Evolutionary conservation across 2,329 filamentous ascomycete genomes (phyloP), one percentile per base, ranked within the genome.

Genomic region (Emergomyces orientalis): DNA sequence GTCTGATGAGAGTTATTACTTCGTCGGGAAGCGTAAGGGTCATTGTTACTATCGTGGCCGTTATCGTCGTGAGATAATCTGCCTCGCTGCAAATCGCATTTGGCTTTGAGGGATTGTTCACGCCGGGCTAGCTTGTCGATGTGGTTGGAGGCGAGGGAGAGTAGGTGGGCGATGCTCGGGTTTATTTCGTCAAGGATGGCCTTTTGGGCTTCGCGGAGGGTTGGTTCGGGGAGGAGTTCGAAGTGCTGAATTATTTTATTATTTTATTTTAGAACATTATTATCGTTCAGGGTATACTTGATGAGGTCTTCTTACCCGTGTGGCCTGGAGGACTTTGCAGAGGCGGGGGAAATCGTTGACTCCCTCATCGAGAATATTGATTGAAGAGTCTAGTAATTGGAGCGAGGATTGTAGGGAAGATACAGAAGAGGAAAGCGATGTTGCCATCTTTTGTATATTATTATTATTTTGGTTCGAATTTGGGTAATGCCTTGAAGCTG

Each of bases 101-200:
- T 88, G 1, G 91, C 90, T 68, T 92, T 90, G 43, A 96, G 81
- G 0, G 87, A 87, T 71, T 95, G 87, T 74, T 96, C 90, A 67
- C 90, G 88, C 7, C 91, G 86, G 60, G 89, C 89, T 51, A 93
- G 86, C 63, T 90, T 89, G 69, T 92, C 90, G 47, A 95, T 83
- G 71, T 96, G 88, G 66, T 87, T 86, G 67, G 91, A 87, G n/a
- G 91, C 90, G 67, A 91, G 87, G 66, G 86, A 84, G 60, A 97
- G 86, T 1, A 97, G 84, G 63, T 86, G 84, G 37, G 87, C 81
- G 66, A 96, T 89, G 74, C 91, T 91, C 9, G 92, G 92, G n/a
- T 88, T 87, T 68, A 96, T 94, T 73, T 96, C 91, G 70, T 90
- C 89, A 69, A 91, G 88, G 22, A 97, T 85, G 4, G 90, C 87